Percentiles rank a stretch among this genome's conserved stretches.
These are phyloP conservation scores for Aspergillus uvarum DNA, from an alignment of 2,329 filamentous ascomycete species.

Conservation along the genomic window DNA sequence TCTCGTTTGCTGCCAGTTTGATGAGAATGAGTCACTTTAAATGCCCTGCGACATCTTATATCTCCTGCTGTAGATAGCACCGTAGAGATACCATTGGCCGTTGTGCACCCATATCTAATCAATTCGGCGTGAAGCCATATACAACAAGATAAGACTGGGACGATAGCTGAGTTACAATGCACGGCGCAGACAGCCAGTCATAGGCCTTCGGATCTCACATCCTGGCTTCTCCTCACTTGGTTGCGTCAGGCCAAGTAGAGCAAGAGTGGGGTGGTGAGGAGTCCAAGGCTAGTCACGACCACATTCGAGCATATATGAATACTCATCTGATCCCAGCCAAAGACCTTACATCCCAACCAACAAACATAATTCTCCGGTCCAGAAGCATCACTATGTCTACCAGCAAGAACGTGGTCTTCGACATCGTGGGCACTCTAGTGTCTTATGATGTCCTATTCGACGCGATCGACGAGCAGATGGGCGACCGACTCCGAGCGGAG, in stretches of 20 bases:
- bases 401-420: slow-evolving; percentile 31
- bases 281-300: not conserved
- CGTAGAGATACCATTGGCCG: not conserved
- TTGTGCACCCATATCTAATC: not conserved
- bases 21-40: not conserved
- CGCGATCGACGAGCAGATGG: slow-evolving; percentile 40
- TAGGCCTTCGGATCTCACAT: not conserved
- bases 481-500: slow-evolving; percentile 34
- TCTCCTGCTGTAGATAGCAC: not conserved
- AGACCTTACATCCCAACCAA: not conserved
- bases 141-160: slow-evolving; percentile 1
- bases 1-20: not conserved
- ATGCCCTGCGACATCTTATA: not conserved
- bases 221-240: not conserved
- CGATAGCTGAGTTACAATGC: not conserved
- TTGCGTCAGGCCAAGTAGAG: not conserved
- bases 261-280: slow-evolving; percentile 5
- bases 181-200: slow-evolving; percentile 2
- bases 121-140: not conserved
- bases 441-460: slow-evolving; percentile 42
- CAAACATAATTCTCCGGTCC: not conserved
- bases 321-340: not conserved
- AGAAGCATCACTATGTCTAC: not conserved
- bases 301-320: not conserved
- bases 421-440: slow-evolving; percentile 43